These are phyloP conservation scores for Picea sitchensis DNA, from an alignment of 75 land plant species.

Conservation along the genomic window DNA sequence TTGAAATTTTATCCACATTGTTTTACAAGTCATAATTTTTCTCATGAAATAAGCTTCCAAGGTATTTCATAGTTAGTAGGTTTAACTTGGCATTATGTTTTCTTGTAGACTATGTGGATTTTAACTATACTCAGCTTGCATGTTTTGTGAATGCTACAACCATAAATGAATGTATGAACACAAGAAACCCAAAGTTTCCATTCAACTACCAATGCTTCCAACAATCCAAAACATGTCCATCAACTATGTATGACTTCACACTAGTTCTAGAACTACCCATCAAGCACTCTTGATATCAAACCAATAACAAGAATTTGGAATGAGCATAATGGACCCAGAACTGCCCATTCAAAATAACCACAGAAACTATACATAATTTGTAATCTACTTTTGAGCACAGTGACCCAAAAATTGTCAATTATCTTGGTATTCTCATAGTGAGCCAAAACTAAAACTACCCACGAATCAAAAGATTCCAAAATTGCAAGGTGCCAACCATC, in stretches of 20 bases:
- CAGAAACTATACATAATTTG: neutral
- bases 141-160: too few species aligned
- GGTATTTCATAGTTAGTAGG: too few species aligned
- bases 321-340: neutral
- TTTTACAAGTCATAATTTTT: too few species aligned
- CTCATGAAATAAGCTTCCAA: too few species aligned
- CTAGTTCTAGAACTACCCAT: neutral
- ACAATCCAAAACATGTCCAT: neutral
- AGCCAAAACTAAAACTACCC: neutral
- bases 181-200: neutral
- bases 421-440: neutral
- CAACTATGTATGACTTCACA: neutral
- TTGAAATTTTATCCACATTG: too few species aligned
- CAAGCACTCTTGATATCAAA: neutral
- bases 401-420: neutral
- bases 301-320: neutral
- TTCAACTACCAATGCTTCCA: neutral
- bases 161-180: too few species aligned
- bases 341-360: neutral
- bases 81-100: too few species aligned
- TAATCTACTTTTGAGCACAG: neutral
- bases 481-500: neutral
- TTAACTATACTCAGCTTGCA: too few species aligned
- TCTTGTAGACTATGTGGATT: too few species aligned
- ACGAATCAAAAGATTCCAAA: neutral